A percentile compares a stretch with the other conserved stretches of the same genome.
phyloP scores from a whole-genome alignment of 352 stramenopile species.

The Peronospora destructor region DNA sequence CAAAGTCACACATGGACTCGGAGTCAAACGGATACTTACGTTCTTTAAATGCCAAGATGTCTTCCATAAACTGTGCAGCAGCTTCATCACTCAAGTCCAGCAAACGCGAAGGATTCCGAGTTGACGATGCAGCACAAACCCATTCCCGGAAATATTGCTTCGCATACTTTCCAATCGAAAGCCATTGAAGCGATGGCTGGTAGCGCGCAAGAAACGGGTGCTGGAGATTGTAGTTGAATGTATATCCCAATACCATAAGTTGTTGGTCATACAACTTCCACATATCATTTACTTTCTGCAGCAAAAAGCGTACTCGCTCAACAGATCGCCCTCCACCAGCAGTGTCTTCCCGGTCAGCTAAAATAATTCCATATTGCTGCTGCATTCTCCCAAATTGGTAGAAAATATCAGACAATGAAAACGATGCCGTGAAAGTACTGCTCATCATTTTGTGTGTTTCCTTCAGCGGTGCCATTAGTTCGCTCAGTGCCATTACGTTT shows the following conservation, averaged over 20 bases:
- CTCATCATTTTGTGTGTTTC: conserved; percentile 65
- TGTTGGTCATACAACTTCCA: conserved; percentile 75
- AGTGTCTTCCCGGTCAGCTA: conserved; percentile 66
- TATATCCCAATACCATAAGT: conserved; percentile 64
- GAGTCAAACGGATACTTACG: conserved; percentile 69
- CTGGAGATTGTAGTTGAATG: conserved; percentile 67
- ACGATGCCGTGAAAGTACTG: conserved; percentile 27
- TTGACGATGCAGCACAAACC: conserved; percentile 45
- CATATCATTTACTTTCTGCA: conserved; percentile 53
- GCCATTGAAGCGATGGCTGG: conserved; percentile 56
- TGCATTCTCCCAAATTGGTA: conserved; percentile 79
- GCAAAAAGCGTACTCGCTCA: conserved; percentile 51
- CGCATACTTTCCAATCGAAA: conserved; percentile 66
- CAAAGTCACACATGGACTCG: conserved; percentile 67
- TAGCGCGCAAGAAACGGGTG: conserved; percentile 39
- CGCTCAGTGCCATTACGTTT: conserved; percentile 60
- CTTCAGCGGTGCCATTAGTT: conserved; percentile 75
- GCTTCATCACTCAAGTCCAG: conserved; percentile 45
- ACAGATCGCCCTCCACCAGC: conserved; percentile 35
- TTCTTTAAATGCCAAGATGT: conserved; percentile 68
- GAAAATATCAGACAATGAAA: conserved; percentile 60
- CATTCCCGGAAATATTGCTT: conserved; percentile 71
- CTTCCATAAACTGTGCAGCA: conserved; percentile 60
- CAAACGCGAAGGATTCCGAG: conserved; percentile 23
- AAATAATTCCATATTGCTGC: conserved; percentile 61